Evolutionary conservation across 352 stramenopile species (phyloP), one percentile per base, ranked within the genome.

Genomic region (Pythium biforme): DNA sequence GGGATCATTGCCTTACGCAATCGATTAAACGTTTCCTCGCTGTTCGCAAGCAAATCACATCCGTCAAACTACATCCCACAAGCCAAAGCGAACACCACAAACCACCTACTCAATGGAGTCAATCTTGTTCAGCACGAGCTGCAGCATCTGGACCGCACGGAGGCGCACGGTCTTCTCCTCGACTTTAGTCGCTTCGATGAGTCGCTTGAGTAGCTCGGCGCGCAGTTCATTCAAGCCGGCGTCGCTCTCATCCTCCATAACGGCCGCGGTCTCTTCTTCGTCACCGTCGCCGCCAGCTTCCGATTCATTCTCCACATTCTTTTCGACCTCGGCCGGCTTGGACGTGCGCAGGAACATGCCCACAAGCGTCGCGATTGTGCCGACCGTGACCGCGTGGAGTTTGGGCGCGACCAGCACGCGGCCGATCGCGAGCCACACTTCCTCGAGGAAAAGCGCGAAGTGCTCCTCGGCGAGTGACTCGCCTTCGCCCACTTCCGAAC

Each of bases 361-460:
- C 50, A 79, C 67, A n/a, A 90, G 65, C 46, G 72, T 72, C 23
- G 70, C 69, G 5, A 88, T 75, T 39, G 81, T 82, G n/a, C 73
- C 49, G 37, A 87, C 40, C 34, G 79, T 74, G 17, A 77, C 72
- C 27, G 76, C 74, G 48, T 70, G 71, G 20, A 76, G 55, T 40
- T 83, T 86, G 10, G 71, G 53, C 19, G 78, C 58, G 25, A 78
- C 69, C 39, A 90, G 54, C 46, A 88, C 75, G 52, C 81, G 72
- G 15, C 66, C 76, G 2, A 86, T 59, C 7, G 73, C 77, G 31
- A 81, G 54, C 78, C 83, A 89, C 27, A 83, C 56, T 62, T 88
- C 83, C 17, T 89, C 72, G 31, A 89, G 56, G 48, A 89, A 92
- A 26, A 89, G 64, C 37, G 57, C 52, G 62, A 83, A 88, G 19